phyloP scores from a whole-genome alignment of 768 basidiomycete species.

The Mycena indigotica region DNA sequence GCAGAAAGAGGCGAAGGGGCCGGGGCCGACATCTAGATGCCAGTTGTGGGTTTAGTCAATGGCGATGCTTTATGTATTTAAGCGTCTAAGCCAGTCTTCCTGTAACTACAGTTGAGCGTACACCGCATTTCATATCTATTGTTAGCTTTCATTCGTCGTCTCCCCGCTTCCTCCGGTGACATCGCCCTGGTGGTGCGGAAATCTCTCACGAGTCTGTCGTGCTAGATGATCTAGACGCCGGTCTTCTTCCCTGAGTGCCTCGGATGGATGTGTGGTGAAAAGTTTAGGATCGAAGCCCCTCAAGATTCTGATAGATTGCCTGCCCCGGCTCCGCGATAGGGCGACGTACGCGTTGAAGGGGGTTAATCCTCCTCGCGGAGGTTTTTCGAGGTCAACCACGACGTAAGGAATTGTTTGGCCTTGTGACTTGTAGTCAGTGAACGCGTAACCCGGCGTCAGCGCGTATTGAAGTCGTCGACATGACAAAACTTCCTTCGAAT shows the following conservation, averaged over 20 bases:
- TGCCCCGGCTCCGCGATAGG: slow-evolving; percentile 27
- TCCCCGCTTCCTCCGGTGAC: too few species aligned
- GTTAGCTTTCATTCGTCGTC: too few species aligned
- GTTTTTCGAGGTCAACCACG: slow-evolving; percentile 40
- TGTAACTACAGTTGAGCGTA: too few species aligned
- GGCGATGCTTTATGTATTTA: too few species aligned
- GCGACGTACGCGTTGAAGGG: slow-evolving; percentile 44
- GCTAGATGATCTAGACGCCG: not conserved
- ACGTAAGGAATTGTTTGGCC: slow-evolving; percentile 43
- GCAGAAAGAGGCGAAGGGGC: too few species aligned
- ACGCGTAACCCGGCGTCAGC: slow-evolving; percentile 41
- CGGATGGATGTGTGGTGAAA: not conserved
- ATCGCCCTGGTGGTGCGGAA: too few species aligned
- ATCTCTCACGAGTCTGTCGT: too few species aligned
- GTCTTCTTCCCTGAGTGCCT: not conserved
- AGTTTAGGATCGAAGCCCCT: not conserved
- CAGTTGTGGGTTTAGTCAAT: too few species aligned
- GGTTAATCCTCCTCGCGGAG: slow-evolving; percentile 32
- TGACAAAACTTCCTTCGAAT: too few species aligned
- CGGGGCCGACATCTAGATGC: too few species aligned
- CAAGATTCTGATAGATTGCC: not conserved
- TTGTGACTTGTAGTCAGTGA: slow-evolving; percentile 45
- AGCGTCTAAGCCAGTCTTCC: too few species aligned
- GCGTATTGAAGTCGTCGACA: slow-evolving; percentile 30
- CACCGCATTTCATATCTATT: too few species aligned